A percentile compares a stretch with the other conserved stretches of the same genome.
These are phyloP conservation scores for Thymus mandschuricus DNA, from an alignment of 257 asterid species.

Conservation along the genomic window DNA sequence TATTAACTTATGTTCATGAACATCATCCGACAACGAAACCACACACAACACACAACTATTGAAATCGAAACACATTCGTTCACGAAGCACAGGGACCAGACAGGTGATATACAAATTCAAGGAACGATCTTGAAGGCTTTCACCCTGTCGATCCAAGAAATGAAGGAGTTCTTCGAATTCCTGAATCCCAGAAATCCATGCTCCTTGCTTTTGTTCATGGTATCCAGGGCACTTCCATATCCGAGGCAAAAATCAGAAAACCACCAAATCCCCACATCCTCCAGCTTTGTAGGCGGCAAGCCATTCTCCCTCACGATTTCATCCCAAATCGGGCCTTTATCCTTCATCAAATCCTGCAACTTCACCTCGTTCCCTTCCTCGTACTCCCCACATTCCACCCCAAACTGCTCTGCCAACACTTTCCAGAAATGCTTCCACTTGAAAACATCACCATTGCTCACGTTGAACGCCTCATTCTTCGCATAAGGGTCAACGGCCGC, in stretches of 20 bases:
- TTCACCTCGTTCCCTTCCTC: conserved; percentile 56
- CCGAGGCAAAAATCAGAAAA: conserved; percentile 52
- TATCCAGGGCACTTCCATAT: conserved; percentile 42
- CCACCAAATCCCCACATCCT: conserved; percentile 90
- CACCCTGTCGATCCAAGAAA: conserved; percentile 84
- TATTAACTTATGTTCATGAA: background rate
- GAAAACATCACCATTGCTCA: conserved; percentile 89
- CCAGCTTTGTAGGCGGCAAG: conserved; percentile 54
- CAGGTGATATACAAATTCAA: conserved; percentile 22
- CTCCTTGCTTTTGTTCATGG: conserved; percentile 98
- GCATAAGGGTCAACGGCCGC: conserved; percentile 92
- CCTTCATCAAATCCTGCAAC: conserved; percentile 78
- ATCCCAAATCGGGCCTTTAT: conserved; percentile 81
- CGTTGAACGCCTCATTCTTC: conserved; percentile 85
- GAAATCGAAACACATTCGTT: background rate
- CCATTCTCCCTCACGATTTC: conserved; percentile 73
- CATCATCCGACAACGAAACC: background rate
- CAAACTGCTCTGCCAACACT: conserved; percentile 88
- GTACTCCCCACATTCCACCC: conserved; percentile 55
- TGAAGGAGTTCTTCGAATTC: conserved; percentile 72
- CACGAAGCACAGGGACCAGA: background rate
- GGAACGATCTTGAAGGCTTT: conserved; percentile 87
- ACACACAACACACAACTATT: conserved; percentile 1
- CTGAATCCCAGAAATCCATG: conserved; percentile 91
- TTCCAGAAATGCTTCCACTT: conserved; percentile 96